Evolutionary conservation across 1,284 basidiomycete species (phyloP), one percentile per base, ranked within the genome.

Genomic region (Neonothopanus nambi): DNA sequence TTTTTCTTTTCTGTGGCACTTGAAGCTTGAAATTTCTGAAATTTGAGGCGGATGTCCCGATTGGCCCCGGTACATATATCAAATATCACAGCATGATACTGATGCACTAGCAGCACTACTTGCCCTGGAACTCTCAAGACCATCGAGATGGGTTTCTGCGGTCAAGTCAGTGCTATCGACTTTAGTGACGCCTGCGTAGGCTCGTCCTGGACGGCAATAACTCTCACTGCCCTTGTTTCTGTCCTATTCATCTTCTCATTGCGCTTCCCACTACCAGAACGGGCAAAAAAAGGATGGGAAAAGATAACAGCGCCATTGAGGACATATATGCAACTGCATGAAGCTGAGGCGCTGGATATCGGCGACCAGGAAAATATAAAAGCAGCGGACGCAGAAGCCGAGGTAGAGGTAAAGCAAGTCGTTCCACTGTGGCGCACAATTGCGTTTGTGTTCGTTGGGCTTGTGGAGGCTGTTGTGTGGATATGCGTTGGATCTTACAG

Each of bases 381-480:
- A 23, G 60, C 58, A 1, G 64, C 59, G 21, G 63, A 62, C 5
- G 63, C 65, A 8, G 65, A 65, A 5, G 65, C 57, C 23, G 57
- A 56, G 7, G 58, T 62, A 7, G 63, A 67, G 39, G 61, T 64
- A 11, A 54, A 61, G 5, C 48, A 57, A 26, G 56, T 65, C 1
- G 70, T 73, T 15, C 76, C 80, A 0, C 67, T 84, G 3, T 85
- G 85, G 84, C 77, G 79, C 40, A 81, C 79, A 3, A 56, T 82
- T 35, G 57, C 79, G 7, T 74, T 89, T 18, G 73, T 76, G 1
- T 70, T 75, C 46, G 57, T 81, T 18, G 78, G 80, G 3, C 70
- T 84, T 11, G 30, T 73, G 8, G 75, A 83, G 61, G 67, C 76
- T 0, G 64, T 85, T 12, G 66, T 64, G 7, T 85, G 84, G 82